Conservation (phyloP, 106 monocot genomes). For the Agapanthus africanus region DNA sequence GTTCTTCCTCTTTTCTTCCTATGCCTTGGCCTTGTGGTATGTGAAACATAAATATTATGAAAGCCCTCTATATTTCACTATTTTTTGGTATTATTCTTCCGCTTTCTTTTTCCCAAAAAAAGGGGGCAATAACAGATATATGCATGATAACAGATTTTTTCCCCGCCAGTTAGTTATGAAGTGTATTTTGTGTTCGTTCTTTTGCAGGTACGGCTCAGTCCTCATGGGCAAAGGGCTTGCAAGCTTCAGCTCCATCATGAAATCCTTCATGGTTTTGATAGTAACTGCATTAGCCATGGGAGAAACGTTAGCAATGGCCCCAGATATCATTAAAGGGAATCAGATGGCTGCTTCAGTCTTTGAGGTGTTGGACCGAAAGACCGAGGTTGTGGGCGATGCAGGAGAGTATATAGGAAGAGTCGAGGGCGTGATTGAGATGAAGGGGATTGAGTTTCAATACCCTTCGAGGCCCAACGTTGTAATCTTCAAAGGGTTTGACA, state of each 20-base stretch:
- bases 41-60: too few relatives aligned
- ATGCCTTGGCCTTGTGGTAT: conserved; percentile 90
- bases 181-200: conserved; percentile 14
- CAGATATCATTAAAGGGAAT: conserved; percentile 69
- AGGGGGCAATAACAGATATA: too few relatives aligned
- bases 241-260: conserved; percentile 91
- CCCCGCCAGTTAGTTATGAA: too few relatives aligned
- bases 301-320: conserved; percentile 69
- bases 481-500: conserved; percentile 46
- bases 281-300: conserved; percentile 95
- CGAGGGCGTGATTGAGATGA: conserved; percentile 55
- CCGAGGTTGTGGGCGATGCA: conserved; percentile 32
- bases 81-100: too few relatives aligned
- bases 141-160: too few relatives aligned
- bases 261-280: conserved; percentile 95
- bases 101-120: too few relatives aligned
- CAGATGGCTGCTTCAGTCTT: conserved; percentile 70
- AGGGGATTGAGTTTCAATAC: conserved; percentile 49
- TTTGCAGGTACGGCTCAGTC: conserved; percentile 76
- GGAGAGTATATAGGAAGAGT: conserved; percentile 46
- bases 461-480: conserved; percentile 50
- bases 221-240: conserved; percentile 86
- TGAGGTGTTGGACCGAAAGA: conserved; percentile 64
- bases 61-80: too few relatives aligned
- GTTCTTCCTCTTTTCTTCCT: conserved; percentile 93